phyloP scores from a whole-genome alignment of 305 asterid species.

The Fraxinus sp. region DNA sequence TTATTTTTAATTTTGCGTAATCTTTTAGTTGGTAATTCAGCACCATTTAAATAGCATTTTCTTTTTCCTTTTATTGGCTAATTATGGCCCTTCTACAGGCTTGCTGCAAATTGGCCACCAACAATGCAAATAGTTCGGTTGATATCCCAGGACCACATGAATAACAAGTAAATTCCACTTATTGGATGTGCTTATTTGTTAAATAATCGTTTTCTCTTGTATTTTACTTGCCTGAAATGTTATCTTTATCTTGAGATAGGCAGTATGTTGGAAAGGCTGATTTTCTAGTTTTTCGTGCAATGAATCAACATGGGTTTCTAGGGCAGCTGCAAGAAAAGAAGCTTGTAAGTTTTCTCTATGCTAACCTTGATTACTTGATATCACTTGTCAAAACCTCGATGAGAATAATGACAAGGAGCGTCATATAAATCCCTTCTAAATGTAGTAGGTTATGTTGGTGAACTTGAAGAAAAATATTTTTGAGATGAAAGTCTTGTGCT shows the following conservation, averaged over 20 bases:
- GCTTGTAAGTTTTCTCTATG: conserved; percentile 63
- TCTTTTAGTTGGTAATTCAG: background rate
- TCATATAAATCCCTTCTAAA: background rate
- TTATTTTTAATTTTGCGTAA: background rate
- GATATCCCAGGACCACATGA: conserved; percentile 99
- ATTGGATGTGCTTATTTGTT: conserved; percentile 9
- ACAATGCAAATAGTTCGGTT: conserved; percentile 97
- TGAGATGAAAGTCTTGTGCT: background rate
- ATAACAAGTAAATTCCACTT: conserved; percentile 68
- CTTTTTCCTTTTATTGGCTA: background rate
- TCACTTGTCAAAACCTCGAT: background rate
- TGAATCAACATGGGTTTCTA: conserved; percentile 98
- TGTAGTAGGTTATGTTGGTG: background rate
- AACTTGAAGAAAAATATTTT: background rate
- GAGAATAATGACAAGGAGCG: background rate
- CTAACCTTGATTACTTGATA: conserved; percentile 7
- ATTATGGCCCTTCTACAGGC: conserved; percentile 45
- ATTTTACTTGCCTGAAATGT: background rate
- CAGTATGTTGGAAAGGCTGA: conserved; percentile 97
- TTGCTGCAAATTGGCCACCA: conserved; percentile 94
- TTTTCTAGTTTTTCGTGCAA: conserved; percentile 93
- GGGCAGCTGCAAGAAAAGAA: conserved; percentile 98
- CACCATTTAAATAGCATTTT: background rate
- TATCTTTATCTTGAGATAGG: conserved; percentile 40
- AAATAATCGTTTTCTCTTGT: conserved; percentile 7